Evolutionary conservation across 495 filamentous ascomycete genomes (phyloP), one percentile per base, ranked within the genome.

Genomic region (Cercophora newfieldiana): DNA sequence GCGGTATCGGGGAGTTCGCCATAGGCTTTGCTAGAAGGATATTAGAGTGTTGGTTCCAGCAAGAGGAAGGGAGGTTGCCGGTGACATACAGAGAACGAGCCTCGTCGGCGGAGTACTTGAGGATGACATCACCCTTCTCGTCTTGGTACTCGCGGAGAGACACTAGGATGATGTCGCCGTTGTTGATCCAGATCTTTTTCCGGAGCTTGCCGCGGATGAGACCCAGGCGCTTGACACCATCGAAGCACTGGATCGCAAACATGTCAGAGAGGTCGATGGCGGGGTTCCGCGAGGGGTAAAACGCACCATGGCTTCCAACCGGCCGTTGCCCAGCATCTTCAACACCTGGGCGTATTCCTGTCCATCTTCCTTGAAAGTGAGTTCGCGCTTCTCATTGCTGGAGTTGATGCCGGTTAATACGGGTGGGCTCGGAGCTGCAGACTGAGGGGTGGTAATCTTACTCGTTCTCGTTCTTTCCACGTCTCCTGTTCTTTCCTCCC

Each of bases 291-390:
- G 33, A 48, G 22, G 25, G 58, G 31, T 19, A 44, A 44, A 44
- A 44, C 71, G 53, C 69, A 75, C 74, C 72, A 74, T 72, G 30
- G 94, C 94, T 82, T 98, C 94, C 47, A 99, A 87, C 66, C 95
- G 92, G 71, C 95, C 95, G 85, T 98, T 99, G 60, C 95, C 95
- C 54, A 97, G 85, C 95, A 98, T 98, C 85, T 97, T 97, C 68
- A 97, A 82, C 74, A 97, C 95, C 83, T 98, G 95, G 28, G 95
- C 95, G 77, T 99, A 99, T 83, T 98, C 95, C 86, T 99, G 95
- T 68, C 95, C 95, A 72, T 98, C 95, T 78, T 98, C 95, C 81
- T 97, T 97, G 89, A 98, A 99, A 66, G 91, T 76, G 61, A 99
- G 87, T 80, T 99, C 95, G 76, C 95, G 95, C 88, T 97, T 97